A percentile compares a stretch with the other conserved stretches of the same genome.
phyloP scores from a whole-genome alignment of 371 early-diverging fungal genomes.

The Apophysomyces ossiformis region DNA sequence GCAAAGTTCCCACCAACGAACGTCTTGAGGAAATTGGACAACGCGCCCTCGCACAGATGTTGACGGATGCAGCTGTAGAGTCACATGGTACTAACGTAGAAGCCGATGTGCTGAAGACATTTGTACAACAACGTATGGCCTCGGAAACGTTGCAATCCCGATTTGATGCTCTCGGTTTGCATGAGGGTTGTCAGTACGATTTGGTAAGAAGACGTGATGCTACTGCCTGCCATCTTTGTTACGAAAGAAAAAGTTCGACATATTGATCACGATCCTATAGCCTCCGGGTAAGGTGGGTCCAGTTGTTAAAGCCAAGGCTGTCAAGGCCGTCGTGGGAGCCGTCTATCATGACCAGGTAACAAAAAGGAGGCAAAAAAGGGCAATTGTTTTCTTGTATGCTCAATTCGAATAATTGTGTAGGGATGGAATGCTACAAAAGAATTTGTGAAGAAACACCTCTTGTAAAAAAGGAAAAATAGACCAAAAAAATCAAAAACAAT shows the following conservation, averaged over 20 bases:
- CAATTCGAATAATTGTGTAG: conserved; percentile 1
- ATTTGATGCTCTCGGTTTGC: conserved; percentile 41
- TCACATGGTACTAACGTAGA: conserved; percentile 18
- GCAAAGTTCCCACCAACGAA: conserved; percentile 66
- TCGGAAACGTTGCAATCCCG: conserved; percentile 21
- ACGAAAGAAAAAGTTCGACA: not conserved
- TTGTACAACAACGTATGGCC: conserved; percentile 16
- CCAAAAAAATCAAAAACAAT: conserved; percentile 2
- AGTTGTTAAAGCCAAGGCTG: conserved; percentile 43
- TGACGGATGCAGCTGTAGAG: conserved; percentile 26
- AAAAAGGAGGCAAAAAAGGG: not conserved
- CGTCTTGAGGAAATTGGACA: conserved; percentile 65
- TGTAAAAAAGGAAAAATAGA: conserved; percentile 2
- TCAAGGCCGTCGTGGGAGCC: conserved; percentile 55
- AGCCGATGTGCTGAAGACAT: conserved; percentile 16
- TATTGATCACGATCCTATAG: not conserved
- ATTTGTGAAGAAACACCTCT: conserved; percentile 30
- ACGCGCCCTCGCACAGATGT: conserved; percentile 43
- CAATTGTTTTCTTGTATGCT: not conserved
- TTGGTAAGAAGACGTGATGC: conserved; percentile 28
- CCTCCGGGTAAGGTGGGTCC: conserved; percentile 2
- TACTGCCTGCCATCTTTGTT: not conserved
- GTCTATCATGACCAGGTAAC: conserved; percentile 55
- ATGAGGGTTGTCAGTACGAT: conserved; percentile 36
- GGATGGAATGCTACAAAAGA: conserved; percentile 23